Evolutionary conservation across 1,284 basidiomycete species (phyloP).

Genomic region (Boletus austroedulis): DNA sequence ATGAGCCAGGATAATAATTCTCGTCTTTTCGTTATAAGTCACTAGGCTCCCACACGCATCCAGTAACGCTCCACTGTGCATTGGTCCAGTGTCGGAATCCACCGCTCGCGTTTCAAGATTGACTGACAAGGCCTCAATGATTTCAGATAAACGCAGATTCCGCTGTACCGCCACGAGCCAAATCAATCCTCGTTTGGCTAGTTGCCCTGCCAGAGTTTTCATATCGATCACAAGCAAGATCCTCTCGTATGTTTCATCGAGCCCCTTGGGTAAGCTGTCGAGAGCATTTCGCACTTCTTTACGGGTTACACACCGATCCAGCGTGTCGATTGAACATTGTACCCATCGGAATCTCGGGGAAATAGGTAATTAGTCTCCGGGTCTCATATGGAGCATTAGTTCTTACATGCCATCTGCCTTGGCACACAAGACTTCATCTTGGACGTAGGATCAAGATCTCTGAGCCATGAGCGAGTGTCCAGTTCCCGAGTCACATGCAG

Average conservation of each 20-base stretch:
- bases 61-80: background rate
- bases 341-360: conserved; percentile 8
- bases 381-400: background rate
- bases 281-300: background rate
- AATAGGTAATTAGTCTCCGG: background rate
- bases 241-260: conserved; percentile 3
- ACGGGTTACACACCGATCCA: background rate
- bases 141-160: background rate
- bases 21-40: background rate
- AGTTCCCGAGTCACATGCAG: conserved; percentile 1
- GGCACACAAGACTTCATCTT: background rate
- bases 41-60: conserved; percentile 2
- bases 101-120: background rate
- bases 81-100: background rate
- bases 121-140: conserved; percentile 1
- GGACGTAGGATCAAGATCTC: background rate
- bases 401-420: conserved; percentile 1
- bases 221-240: background rate
- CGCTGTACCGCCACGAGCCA: background rate
- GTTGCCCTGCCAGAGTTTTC: background rate
- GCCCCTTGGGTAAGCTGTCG: background rate
- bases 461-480: background rate
- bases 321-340: conserved; percentile 4
- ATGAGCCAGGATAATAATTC: background rate
- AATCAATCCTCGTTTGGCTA: background rate